Conservation (phyloP, 2,329 filamentous ascomycete species). For the Fusarium oxysporum region DNA sequence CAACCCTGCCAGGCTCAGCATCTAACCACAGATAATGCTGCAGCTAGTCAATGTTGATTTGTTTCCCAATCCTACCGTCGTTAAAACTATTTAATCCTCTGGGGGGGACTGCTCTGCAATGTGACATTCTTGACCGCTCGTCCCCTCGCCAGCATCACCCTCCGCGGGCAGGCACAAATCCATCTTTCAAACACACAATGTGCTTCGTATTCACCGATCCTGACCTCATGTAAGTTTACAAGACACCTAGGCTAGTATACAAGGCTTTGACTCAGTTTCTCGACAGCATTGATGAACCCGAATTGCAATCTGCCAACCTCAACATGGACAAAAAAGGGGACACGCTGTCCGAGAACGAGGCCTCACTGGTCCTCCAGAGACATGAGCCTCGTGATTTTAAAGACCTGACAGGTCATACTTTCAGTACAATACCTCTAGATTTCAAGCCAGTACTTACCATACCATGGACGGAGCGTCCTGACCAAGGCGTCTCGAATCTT, state of each 20-base stretch:
- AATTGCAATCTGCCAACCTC: neutral
- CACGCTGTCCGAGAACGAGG: too few species aligned
- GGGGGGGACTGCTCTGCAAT: too few species aligned
- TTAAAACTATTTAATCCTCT: neutral
- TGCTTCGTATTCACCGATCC: neutral
- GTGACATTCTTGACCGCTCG: neutral
- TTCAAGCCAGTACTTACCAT: neutral
- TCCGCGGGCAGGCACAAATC: neutral
- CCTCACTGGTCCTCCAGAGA: too few species aligned
- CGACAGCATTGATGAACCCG: neutral
- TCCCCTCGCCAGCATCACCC: neutral
- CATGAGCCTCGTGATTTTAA: neutral
- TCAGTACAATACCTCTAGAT: neutral
- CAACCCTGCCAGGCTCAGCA: neutral
- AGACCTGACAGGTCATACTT: neutral
- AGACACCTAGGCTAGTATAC: rapidly evolving
- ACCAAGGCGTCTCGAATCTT: neutral
- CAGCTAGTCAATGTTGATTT: neutral
- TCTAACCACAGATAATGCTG: neutral
- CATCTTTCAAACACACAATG: neutral
- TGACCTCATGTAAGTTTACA: neutral
- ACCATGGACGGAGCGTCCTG: neutral
- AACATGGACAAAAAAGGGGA: neutral
- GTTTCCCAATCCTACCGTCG: too few species aligned
- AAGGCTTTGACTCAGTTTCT: neutral